phyloP scores from a whole-genome alignment of 2,329 filamentous ascomycete species.

The Cladosporium sp. region DNA sequence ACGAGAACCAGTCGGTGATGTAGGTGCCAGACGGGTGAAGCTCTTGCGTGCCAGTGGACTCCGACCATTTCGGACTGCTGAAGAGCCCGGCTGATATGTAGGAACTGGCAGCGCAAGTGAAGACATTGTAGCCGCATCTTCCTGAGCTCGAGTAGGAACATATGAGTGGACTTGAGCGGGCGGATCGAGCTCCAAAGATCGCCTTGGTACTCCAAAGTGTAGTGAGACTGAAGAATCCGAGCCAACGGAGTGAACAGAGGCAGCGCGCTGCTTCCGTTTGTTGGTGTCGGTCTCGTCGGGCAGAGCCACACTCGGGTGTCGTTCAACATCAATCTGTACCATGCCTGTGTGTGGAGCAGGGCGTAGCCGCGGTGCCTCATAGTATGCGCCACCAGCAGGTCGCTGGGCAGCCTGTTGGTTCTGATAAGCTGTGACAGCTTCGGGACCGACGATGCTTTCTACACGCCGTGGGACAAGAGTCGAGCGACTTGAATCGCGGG shows the following conservation, averaged over 20 bases:
- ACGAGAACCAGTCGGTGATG: slow-evolving; percentile 22
- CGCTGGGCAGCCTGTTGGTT: slow-evolving; percentile 59
- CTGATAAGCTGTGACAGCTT: slow-evolving; percentile 73
- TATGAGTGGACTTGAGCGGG: background rate
- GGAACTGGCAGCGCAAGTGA: slow-evolving; percentile 16
- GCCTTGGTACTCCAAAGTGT: slow-evolving; percentile 25
- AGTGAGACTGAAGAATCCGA: slow-evolving; percentile 21
- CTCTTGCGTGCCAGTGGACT: slow-evolving; percentile 49
- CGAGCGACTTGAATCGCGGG: slow-evolving; percentile 2
- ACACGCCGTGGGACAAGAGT: slow-evolving; percentile 57
- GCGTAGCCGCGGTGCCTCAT: slow-evolving; percentile 33
- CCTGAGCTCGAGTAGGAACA: slow-evolving; percentile 33
- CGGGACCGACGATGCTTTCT: slow-evolving; percentile 72
- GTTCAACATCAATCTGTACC: background rate
- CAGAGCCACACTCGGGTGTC: background rate
- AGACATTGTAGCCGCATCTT: background rate
- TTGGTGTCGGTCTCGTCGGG: background rate
- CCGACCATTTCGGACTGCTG: slow-evolving; percentile 37
- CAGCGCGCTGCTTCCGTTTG: background rate
- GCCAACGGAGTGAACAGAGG: background rate
- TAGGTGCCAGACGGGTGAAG: slow-evolving; percentile 34
- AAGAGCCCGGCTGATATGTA: slow-evolving; percentile 16
- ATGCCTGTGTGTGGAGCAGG: background rate
- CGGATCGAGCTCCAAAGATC: slow-evolving; percentile 28
- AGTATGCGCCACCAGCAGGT: slow-evolving; percentile 45